Percentiles rank a stretch among this genome's conserved stretches.
phyloP scores from a whole-genome alignment of 257 asterid genomes.

The Penstemon davidsonii region DNA sequence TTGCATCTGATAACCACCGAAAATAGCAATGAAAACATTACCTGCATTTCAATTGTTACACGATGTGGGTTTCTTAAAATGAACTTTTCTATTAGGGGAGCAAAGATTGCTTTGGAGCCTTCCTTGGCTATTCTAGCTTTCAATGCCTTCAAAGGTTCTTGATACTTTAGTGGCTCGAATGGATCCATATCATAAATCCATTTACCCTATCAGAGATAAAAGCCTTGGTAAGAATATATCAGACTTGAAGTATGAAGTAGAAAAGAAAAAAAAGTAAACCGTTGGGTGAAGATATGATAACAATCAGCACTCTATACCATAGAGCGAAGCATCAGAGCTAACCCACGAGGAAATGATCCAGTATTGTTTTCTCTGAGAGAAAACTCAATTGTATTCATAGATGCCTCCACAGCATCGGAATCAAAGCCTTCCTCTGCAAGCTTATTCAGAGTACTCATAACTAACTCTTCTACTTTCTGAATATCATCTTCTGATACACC shows the following conservation, averaged over 20 bases:
- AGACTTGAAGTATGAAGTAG: constrained; percentile 15
- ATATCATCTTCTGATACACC: constrained; percentile 87
- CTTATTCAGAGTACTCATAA: constrained; percentile 56
- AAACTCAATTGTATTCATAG: constrained; percentile 97
- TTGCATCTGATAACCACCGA: constrained; percentile 24
- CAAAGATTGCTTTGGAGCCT: constrained; percentile 95
- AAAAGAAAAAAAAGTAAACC: constrained; percentile 2
- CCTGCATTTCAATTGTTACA: constrained; percentile 98
- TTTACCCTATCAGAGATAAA: constrained; percentile 63
- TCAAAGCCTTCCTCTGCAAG: constrained; percentile 89
- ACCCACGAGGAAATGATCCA: constrained; percentile 98
- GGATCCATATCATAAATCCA: constrained; percentile 99
- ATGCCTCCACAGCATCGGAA: constrained; percentile 95
- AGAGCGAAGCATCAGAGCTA: constrained; percentile 95
- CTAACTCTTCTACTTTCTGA: constrained; percentile 69
- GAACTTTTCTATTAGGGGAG: constrained; percentile 76
- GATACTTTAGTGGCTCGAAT: constrained; percentile 86
- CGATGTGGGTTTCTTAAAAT: constrained; percentile 81
- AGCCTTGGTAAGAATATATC: constrained; percentile 25
- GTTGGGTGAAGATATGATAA: constrained; percentile 17
- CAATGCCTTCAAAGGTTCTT: constrained; percentile 78
- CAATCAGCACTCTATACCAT: constrained; percentile 51
- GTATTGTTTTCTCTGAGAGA: constrained; percentile 98
- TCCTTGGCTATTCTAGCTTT: constrained; percentile 86
- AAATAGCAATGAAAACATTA: constrained; percentile 31